Base-by-base conservation (phyloP, 768 basidiomycete species). In the Pisolithus tinctorius region DNA sequence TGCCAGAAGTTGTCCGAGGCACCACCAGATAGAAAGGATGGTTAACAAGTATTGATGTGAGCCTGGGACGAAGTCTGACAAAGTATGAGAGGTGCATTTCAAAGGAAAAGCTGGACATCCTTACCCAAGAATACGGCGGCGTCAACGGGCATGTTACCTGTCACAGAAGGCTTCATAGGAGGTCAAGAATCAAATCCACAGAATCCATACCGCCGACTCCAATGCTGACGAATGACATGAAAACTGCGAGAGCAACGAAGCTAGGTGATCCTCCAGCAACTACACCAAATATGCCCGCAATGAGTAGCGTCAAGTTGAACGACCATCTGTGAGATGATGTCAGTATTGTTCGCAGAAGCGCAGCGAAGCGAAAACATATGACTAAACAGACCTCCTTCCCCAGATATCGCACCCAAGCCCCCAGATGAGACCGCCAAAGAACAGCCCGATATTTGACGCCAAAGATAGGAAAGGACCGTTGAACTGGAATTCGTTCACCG, bases 31-130 rank as follows among this genome's bases (percentile, higher is more conserved):
- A 0, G 78, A 77, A 23, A 83, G 64, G 45, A 82, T 60, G 1
- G 81, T 82, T 42, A 83, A 63, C 34, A 82, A 68, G 55, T 79
- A 83, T 54, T 83, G 81, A 53, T 82, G 78, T 8, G 73, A 71
- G 23, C 71, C 71, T 5, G 79, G 80, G 4, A 79, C 55, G 37
- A 78, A 74, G 58, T 80, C 82, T 73, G 60, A 44, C 48, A n/a
- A 62, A 53, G 10, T 37, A 25, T 38, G 4, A 40, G 44, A 45
- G 46, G 3, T 4, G 6, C 11, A 8, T 26, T 40, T 17, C 11
- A 29, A 36, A 17, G 8, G 55, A 23, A 20, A 34, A 8, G 7
- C 42, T 1, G 16, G 14, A 9, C 10, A 26, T 27, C 27, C 55
- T 25, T 10, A 77, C 77, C 77, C 46, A 80, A 63, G 55, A 80